These are phyloP conservation scores for Pelargonium citronellum DNA, from an alignment of 441 rosid genomes.

Conservation along the genomic window DNA sequence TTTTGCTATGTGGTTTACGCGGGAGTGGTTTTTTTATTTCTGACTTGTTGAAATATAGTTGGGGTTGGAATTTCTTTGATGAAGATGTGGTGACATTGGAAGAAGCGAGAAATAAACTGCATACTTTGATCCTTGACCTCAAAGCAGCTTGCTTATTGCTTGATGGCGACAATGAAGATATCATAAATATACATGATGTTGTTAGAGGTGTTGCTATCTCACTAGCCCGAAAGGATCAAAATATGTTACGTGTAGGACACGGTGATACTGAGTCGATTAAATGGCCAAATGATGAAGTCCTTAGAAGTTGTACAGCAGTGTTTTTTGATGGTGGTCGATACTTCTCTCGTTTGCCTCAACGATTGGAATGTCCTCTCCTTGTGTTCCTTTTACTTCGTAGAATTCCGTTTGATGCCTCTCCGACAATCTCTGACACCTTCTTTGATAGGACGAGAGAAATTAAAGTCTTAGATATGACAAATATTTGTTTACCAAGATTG, in stretches of 20 bases:
- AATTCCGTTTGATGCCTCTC: neutral
- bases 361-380: slow-evolving; percentile 13
- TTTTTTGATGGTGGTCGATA: neutral
- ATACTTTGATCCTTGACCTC: slow-evolving; percentile 9
- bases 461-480: slow-evolving; percentile 13
- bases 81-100: neutral
- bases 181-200: slow-evolving; percentile 21
- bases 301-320: slow-evolving; percentile 9
- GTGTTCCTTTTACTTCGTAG: neutral
- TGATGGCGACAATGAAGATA: neutral
- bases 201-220: slow-evolving; percentile 19
- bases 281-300: neutral
- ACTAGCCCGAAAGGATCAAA: slow-evolving; percentile 9
- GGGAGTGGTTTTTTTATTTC: slow-evolving; percentile 7
- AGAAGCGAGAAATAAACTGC: slow-evolving; percentile 4
- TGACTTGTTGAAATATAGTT: slow-evolving; percentile 15
- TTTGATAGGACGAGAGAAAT: slow-evolving; percentile 8
- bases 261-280: neutral
- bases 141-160: slow-evolving; percentile 18
- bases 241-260: neutral
- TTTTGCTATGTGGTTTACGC: slow-evolving; percentile 18
- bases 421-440: neutral
- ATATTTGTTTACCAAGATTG: neutral
- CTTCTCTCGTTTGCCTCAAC: slow-evolving; percentile 5
- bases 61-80: slow-evolving; percentile 21